phyloP scores from a whole-genome alignment of 768 basidiomycete genomes.

The Lactarius sanguifluus region DNA sequence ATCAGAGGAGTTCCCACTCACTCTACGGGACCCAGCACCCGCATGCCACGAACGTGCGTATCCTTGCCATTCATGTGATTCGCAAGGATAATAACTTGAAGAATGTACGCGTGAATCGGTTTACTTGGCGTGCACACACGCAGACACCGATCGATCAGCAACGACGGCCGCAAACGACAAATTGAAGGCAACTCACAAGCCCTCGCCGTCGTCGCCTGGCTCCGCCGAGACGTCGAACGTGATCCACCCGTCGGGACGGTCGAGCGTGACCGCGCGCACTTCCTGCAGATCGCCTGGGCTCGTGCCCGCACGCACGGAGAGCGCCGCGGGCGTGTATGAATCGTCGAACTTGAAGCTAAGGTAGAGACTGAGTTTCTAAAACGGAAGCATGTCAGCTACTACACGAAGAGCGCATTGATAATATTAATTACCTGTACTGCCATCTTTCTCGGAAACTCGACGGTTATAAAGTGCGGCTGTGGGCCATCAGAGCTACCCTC shows the following conservation, averaged over 20 bases:
- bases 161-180: conserved; percentile 1
- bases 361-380: conserved; percentile 81
- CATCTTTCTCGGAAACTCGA: conserved; percentile 90
- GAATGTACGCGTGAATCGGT: conserved; percentile 83
- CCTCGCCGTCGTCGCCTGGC: conserved; percentile 73
- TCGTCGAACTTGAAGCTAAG: conserved; percentile 85
- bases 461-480: conserved; percentile 93
- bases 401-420: neutral
- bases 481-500: conserved; percentile 80
- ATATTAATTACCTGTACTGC: conserved; percentile 67
- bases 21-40: conserved; percentile 84
- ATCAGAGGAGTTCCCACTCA: conserved; percentile 41
- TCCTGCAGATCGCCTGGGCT: conserved; percentile 91
- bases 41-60: conserved; percentile 92
- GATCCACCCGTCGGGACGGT: conserved; percentile 94
- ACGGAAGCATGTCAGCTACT: neutral
- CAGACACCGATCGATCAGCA: neutral
- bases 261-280: conserved; percentile 77
- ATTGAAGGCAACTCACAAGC: conserved; percentile 52
- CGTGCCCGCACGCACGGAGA: conserved; percentile 90
- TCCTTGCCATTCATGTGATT: conserved; percentile 99
- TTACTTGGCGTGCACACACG: conserved; percentile 48
- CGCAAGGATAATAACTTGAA: conserved; percentile 86
- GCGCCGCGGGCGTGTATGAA: conserved; percentile 92
- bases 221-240: conserved; percentile 83